Base-by-base conservation (phyloP, 352 stramenopile genomes). In the Plasmopara viticola region DNA sequence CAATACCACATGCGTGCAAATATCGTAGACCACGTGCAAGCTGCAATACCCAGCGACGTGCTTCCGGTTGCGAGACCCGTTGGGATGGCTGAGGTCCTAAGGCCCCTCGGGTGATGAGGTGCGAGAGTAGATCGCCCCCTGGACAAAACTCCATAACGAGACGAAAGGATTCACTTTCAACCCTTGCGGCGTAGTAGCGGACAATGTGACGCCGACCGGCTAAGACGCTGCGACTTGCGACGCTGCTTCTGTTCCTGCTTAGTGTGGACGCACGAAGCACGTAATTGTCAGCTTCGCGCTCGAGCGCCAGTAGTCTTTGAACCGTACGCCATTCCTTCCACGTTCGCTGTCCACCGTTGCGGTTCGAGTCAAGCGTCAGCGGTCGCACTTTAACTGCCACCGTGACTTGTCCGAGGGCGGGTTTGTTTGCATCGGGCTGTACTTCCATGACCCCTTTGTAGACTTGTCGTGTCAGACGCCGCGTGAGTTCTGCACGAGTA, bases 101-200 rank as follows among this genome's bases (percentile, higher is more conserved):
- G 0, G 65, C 46, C 10, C 55, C 41, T 56, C 48, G 25, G 38
- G 47, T 53, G 25, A 62, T 51, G n/a, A 79, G 29, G n/a, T 72
- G 63, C 20, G 64, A 61, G 10, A 72, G 69, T 14, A 90, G 62
- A 41, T 87, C 76, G 9, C 74, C 66, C 25, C 64, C 51, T 1
- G 56, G 53, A 53, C 78, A 87, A 47, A 68, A 84, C 38, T 89
- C 75, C 64, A 86, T 85, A 48, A 78, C 68, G 29, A 86, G 57
- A 28, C 74, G 74, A 38, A 80, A 60, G 14, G 53, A 65, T 34
- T 75, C 58, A 30, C 67, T 68, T 25, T 75, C 60, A 34, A 83
- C 61, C 17, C 69, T 76, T 35, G 73, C 72, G 39, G 55, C 49
- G 20, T 60, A 60, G 52, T 78, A 80, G 9, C 49, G 53, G n/a